Conservation (phyloP, 257 asterid species). For the Nicotiana undulata region DNA sequence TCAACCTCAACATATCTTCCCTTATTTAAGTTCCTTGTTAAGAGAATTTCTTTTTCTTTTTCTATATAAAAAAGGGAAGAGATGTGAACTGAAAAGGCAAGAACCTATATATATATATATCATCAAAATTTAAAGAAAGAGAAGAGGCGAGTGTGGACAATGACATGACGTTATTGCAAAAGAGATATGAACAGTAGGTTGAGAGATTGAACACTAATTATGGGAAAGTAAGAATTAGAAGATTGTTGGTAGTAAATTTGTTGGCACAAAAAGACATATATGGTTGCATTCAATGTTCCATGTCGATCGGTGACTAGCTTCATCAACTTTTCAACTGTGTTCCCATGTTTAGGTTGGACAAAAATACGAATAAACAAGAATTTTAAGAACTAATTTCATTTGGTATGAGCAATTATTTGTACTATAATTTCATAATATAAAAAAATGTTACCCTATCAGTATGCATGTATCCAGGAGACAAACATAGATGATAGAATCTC, state of each 20-base stretch:
- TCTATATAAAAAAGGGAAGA: too few relatives aligned
- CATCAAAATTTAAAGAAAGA: too few relatives aligned
- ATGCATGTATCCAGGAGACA: too few relatives aligned
- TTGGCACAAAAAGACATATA: neutral
- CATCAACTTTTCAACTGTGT: neutral
- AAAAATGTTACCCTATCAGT: too few relatives aligned
- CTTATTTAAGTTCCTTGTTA: too few relatives aligned
- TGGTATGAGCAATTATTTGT: too few relatives aligned
- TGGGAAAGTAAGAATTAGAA: neutral
- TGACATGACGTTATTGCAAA: neutral
- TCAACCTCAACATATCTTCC: constrained; percentile 31
- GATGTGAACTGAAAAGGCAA: too few relatives aligned
- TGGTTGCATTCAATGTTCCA: neutral
- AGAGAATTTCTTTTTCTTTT: neutral
- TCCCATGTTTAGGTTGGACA: neutral
- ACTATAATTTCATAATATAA: too few relatives aligned
- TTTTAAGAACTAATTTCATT: too few relatives aligned
- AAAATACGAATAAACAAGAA: neutral
- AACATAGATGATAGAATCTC: neutral
- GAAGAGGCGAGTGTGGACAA: neutral
- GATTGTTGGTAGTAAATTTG: neutral
- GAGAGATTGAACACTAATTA: neutral
- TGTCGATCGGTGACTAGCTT: neutral
- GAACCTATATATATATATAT: too few relatives aligned
- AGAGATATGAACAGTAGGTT: neutral